Evolutionary conservation across 139 green algal genomes (phyloP).

Genomic region (Zygnema circumcarinatum): DNA sequence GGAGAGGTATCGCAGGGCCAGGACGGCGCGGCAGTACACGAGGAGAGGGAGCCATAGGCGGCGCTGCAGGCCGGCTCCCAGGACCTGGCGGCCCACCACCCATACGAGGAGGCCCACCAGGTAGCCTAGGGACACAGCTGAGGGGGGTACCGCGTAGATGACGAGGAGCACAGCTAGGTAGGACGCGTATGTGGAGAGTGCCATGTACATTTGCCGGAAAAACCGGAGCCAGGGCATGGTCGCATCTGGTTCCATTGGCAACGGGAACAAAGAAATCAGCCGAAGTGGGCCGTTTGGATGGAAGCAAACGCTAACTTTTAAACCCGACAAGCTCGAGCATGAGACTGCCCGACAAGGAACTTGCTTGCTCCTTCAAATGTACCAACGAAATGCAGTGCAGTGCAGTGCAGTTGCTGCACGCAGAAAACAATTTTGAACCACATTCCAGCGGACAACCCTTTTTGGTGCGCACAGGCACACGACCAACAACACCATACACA

Average conservation of each 20-base stretch:
- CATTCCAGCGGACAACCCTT: no score
- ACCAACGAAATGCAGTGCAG: no score
- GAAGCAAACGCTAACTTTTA: no score
- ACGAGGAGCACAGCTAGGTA: constrained; percentile 21
- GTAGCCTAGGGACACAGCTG: not conserved
- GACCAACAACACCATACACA: no score
- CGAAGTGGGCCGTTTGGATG: no score
- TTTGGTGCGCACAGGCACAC: no score
- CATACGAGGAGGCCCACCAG: constrained; percentile 15
- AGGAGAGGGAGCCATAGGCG: constrained; percentile 27
- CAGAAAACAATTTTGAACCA: no score
- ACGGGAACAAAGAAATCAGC: no score
- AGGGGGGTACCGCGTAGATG: constrained; percentile 16
- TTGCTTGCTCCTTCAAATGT: no score
- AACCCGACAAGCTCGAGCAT: no score
- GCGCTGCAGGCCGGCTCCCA: not conserved
- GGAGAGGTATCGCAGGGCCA: constrained; percentile 7
- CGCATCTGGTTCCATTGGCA: not conserved
- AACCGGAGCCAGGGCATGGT: not conserved
- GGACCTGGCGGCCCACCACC: not conserved
- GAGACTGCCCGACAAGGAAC: no score
- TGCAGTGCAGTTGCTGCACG: no score
- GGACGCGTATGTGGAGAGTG: constrained; percentile 10
- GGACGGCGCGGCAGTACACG: not conserved
- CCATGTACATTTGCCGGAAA: not conserved